Conservation (phyloP, 768 basidiomycete species). For the Panus rudis region DNA sequence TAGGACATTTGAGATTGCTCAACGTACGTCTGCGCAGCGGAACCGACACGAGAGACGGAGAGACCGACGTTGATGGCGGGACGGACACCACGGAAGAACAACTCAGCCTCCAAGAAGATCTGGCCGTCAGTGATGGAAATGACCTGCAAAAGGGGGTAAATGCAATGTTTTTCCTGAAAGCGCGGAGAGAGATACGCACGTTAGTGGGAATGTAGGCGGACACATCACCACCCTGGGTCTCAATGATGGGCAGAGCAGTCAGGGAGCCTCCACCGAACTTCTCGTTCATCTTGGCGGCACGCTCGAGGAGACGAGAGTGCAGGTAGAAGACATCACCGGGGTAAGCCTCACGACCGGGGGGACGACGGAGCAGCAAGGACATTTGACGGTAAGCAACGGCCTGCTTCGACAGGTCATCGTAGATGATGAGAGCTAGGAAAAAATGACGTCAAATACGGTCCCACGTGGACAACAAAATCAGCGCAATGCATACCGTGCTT, state of each 20-base stretch:
- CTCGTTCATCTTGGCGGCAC: constrained; percentile 99
- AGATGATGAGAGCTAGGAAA: constrained; percentile 83
- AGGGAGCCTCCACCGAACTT: constrained; percentile 98
- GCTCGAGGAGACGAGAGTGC: constrained; percentile 99
- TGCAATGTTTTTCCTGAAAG: too few species aligned
- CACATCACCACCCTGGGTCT: constrained; percentile 99
- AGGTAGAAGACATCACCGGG: constrained; percentile 99
- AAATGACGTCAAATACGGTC: not conserved
- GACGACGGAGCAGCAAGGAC: constrained; percentile 99
- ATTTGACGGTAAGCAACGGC: constrained; percentile 99
- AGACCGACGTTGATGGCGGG: constrained; percentile 99
- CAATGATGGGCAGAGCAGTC: constrained; percentile 98
- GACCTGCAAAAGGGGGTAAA: constrained; percentile 69
- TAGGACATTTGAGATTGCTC: not conserved
- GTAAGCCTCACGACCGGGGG: constrained; percentile 99
- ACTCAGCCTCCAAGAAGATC: constrained; percentile 99
- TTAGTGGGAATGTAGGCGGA: constrained; percentile 98
- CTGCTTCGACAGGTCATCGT: constrained; percentile 99
- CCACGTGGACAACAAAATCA: not conserved
- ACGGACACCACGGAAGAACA: constrained; percentile 99
- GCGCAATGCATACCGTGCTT: constrained; percentile 76
- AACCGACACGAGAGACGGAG: constrained; percentile 99
- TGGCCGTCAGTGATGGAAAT: constrained; percentile 99
- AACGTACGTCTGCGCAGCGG: constrained; percentile 95
- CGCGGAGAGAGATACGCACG: constrained; percentile 38